Base-by-base conservation (phyloP, 495 filamentous ascomycete genomes). In the Lophiostoma macrostomum region DNA sequence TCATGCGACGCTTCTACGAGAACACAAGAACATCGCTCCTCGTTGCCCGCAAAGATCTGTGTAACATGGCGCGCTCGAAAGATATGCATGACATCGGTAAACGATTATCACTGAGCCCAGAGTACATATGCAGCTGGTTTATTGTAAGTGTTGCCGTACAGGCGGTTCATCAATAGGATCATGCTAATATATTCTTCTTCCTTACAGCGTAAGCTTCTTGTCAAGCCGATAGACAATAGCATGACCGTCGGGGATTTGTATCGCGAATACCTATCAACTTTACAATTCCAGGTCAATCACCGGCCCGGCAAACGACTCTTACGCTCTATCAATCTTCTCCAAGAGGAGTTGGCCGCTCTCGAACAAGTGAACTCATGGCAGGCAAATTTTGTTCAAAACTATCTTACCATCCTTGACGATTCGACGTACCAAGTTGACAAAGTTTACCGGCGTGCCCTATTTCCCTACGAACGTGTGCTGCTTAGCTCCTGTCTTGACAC, bases 211-310 rank as follows among this genome's bases (percentile, higher is more conserved):
- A n/a, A n/a, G 12, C 35, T 61, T 5, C n/a, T 61, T 14, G 51
- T 61, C 14, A 50, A 52, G 28, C 58, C 58, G 18, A 5, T 56
- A 10, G 45, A 56, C 7, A 28, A 49, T 5, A 43, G 45, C 31
- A 45, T 50, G 45, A 38, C 50, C 2, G 32, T 32, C 5, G 51
- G 38, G 16, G 58, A 61, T 28, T 19, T 61, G 14, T 61, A 61
- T 34, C 20, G 51, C 11, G 52, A 50, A 29, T 61, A 61, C 31
- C 58, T 56, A 1, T 61, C 58, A 1, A 51, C 38, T 7, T 22
- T 61, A 50, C 41, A 39, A 52, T 60, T 56, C 35, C 44, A 60
- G 57, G 57, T 64, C 32, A 64, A 60, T 25, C 56, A 64, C 19
- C 45, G 35, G 13, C 61, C 61, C 12, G 12, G 50, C 4, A 60